A percentile compares a stretch with the other conserved stretches of the same genome.
These are phyloP conservation scores for Phaseolus coccineus DNA, from an alignment of 331 rosid species.

Conservation along the genomic window DNA sequence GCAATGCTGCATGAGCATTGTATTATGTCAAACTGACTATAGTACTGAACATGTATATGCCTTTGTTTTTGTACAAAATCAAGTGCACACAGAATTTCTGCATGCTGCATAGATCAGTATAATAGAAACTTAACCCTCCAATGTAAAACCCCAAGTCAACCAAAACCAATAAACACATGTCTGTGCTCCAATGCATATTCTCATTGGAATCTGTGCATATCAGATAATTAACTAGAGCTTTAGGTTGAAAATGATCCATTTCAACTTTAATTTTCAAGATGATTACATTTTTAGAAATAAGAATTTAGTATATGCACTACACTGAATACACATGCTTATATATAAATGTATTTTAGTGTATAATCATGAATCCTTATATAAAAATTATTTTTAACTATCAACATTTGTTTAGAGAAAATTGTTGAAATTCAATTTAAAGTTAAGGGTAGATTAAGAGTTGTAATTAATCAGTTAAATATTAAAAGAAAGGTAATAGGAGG, in stretches of 20 bases:
- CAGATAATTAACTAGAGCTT: not conserved
- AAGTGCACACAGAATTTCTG: not conserved
- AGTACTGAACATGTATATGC: constrained; percentile 18
- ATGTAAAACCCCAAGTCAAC: constrained; percentile 29
- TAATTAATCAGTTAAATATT: not conserved
- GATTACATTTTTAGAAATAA: too few species aligned
- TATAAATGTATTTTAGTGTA: too few species aligned
- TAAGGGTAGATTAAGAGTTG: not conserved
- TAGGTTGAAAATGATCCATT: not conserved
- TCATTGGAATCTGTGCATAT: constrained; percentile 11
- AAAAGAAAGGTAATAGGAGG: not conserved
- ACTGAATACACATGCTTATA: too few species aligned
- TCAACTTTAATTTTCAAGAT: not conserved
- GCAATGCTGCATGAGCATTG: constrained; percentile 31
- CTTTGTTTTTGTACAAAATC: constrained; percentile 25
- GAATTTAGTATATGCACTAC: too few species aligned
- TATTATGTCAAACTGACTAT: constrained; percentile 10
- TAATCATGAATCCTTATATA: too few species aligned
- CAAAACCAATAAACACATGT: not conserved
- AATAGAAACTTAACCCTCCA: not conserved
- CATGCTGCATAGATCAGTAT: not conserved
- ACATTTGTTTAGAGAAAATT: too few species aligned
- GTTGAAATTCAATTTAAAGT: not conserved
- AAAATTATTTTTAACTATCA: too few species aligned
- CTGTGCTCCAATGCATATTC: not conserved